Conservation (phyloP, 495 filamentous ascomycete species). For the Tuber aestivum region DNA sequence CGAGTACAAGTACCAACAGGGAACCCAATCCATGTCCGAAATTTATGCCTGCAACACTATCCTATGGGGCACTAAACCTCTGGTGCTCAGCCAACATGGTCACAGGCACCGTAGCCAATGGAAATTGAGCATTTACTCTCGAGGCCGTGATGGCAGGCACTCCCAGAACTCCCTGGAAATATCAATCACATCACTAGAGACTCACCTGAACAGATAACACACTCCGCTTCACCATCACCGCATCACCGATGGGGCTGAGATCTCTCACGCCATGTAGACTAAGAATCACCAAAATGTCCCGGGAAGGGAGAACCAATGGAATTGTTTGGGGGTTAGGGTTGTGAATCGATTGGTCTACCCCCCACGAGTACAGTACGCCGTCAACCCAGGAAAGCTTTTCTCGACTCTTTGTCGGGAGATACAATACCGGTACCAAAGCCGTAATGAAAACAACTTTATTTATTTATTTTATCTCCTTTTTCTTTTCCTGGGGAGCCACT, state of each 20-base stretch:
- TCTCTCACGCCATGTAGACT: not conserved
- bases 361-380: too few species aligned
- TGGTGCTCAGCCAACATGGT: not conserved
- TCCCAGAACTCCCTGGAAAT: not conserved
- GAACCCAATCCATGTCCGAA: not conserved
- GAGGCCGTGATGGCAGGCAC: not conserved
- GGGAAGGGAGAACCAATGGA: not conserved
- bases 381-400: too few species aligned
- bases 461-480: too few species aligned
- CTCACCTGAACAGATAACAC: not conserved
- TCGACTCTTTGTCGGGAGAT: too few species aligned
- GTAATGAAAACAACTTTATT: too few species aligned
- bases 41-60: not conserved
- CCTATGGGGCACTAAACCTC: not conserved
- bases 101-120: not conserved
- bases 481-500: too few species aligned
- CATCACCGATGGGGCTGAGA: not conserved
- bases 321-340: not conserved
- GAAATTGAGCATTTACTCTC: not conserved
- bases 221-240: not conserved
- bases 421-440: too few species aligned
- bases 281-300: not conserved
- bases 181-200: not conserved
- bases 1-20: too few species aligned
- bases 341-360: not conserved